Evolutionary conservation across 2,329 filamentous ascomycete genomes (phyloP).

Genomic region (Bipolaris gigantea): DNA sequence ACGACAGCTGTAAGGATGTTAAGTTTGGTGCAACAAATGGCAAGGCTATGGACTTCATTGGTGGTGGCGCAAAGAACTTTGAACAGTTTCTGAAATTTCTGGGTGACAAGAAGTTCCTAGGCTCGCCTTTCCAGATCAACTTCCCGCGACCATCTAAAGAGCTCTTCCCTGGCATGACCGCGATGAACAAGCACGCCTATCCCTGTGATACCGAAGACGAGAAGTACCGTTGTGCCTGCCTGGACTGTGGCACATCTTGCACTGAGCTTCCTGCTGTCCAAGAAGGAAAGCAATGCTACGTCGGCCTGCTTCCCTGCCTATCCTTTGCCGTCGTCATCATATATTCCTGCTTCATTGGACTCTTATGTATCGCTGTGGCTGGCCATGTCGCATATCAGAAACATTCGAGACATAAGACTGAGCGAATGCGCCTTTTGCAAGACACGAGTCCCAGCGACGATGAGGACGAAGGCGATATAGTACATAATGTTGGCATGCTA

Average conservation of each 20-base stretch:
- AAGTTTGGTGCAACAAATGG: constrained; percentile 95
- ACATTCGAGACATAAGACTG: constrained; percentile 73
- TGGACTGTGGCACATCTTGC: constrained; percentile 88
- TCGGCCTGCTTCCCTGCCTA: constrained; percentile 86
- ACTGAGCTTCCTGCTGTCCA: constrained; percentile 78
- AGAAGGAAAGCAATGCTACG: constrained; percentile 70
- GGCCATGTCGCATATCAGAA: constrained; percentile 76
- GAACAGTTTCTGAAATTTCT: constrained; percentile 85
- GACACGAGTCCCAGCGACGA: constrained; percentile 84
- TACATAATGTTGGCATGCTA: constrained; percentile 73
- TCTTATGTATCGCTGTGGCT: constrained; percentile 66
- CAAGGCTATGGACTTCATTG: constrained; percentile 93
- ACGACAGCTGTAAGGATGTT: constrained; percentile 97
- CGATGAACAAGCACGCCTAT: constrained; percentile 73
- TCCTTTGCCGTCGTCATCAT: constrained; percentile 89
- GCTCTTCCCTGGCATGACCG: constrained; percentile 68
- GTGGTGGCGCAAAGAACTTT: constrained; percentile 90
- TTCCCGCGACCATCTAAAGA: constrained; percentile 67
- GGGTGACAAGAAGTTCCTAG: constrained; percentile 85
- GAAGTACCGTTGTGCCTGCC: constrained; percentile 84
- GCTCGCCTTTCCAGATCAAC: constrained; percentile 98
- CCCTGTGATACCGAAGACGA: constrained; percentile 89
- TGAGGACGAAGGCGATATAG: constrained; percentile 86
- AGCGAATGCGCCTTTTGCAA: constrained; percentile 83
- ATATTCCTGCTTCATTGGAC: constrained; percentile 74